Percentiles rank a stretch among this genome's conserved stretches.
Evolutionary conservation across 2,329 filamentous ascomycete species (phyloP).

Genomic region (Alternaria sp.): DNA sequence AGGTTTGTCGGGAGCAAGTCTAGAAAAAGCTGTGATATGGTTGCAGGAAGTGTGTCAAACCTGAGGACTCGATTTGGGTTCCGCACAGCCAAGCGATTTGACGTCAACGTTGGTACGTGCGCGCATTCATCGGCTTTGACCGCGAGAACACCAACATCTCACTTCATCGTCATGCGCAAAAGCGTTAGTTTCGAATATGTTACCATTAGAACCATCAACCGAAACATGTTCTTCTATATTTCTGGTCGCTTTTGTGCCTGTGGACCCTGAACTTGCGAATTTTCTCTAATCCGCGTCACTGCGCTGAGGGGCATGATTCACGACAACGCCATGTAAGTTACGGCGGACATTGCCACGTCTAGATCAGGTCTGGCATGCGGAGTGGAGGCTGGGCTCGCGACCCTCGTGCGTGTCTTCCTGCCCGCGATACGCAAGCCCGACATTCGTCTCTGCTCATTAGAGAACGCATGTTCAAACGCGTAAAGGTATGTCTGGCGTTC

Average conservation of each 20-base stretch:
- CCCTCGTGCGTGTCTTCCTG: background rate
- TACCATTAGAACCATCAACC: background rate
- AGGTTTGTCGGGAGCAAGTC: background rate
- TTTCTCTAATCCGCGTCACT: background rate
- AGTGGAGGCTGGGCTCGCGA: background rate
- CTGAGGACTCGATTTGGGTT: background rate
- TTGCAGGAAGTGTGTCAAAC: background rate
- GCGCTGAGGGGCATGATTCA: background rate
- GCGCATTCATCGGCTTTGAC: background rate
- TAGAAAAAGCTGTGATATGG: background rate
- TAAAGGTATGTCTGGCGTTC: background rate
- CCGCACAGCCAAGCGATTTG: background rate
- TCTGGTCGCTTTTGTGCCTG: background rate
- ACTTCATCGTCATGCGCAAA: background rate
- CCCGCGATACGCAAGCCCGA: background rate
- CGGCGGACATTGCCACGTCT: background rate
- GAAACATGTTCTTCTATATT: background rate
- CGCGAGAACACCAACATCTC: background rate
- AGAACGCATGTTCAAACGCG: background rate
- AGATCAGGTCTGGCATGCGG: background rate
- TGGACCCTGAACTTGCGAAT: no score
- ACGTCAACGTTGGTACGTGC: background rate
- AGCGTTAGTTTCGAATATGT: background rate
- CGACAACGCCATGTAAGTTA: background rate
- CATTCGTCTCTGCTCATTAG: background rate